These are phyloP conservation scores for Neohortaea acidophila DNA, from an alignment of 495 filamentous ascomycete species.

Conservation along the genomic window DNA sequence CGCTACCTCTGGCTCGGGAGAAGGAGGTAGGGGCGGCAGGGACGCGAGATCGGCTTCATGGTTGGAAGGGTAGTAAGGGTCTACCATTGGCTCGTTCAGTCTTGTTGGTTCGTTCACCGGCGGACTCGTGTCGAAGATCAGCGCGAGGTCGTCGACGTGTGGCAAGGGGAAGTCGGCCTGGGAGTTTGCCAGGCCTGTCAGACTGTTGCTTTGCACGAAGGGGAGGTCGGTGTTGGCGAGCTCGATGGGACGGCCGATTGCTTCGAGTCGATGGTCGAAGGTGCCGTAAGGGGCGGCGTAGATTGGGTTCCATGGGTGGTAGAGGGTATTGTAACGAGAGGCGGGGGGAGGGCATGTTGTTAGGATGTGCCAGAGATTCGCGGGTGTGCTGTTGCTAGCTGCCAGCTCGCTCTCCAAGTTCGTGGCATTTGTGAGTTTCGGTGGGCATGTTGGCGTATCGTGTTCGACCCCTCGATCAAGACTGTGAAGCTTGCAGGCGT, in stretches of 20 bases:
- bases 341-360: not conserved
- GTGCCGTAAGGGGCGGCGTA: not conserved
- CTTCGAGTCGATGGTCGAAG: constrained; percentile 2
- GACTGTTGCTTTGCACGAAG: constrained; percentile 14
- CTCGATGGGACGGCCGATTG: constrained; percentile 3
- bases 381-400: not conserved
- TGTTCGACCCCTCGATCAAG: not conserved
- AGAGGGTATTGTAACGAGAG: not conserved
- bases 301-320: constrained; percentile 2
- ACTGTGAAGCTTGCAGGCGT: constrained; percentile 10
- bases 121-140: constrained; percentile 1
- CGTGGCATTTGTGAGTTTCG: not conserved
- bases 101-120: not conserved
- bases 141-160: constrained; percentile 2
- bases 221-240: constrained; percentile 13
- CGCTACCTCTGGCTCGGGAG: not conserved
- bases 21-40: not conserved
- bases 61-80: constrained; percentile 3
- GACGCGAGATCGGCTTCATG: not conserved
- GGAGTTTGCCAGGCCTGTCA: constrained; percentile 9
- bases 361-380: constrained; percentile 15
- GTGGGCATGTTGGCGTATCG: not conserved
- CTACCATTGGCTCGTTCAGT: constrained; percentile 13
- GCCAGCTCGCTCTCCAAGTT: not conserved
- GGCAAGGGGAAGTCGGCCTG: constrained; percentile 2